A percentile compares a stretch with the other conserved stretches of the same genome.
phyloP scores from a whole-genome alignment of 75 land plant species.

The Pinus tabuliformis region DNA sequence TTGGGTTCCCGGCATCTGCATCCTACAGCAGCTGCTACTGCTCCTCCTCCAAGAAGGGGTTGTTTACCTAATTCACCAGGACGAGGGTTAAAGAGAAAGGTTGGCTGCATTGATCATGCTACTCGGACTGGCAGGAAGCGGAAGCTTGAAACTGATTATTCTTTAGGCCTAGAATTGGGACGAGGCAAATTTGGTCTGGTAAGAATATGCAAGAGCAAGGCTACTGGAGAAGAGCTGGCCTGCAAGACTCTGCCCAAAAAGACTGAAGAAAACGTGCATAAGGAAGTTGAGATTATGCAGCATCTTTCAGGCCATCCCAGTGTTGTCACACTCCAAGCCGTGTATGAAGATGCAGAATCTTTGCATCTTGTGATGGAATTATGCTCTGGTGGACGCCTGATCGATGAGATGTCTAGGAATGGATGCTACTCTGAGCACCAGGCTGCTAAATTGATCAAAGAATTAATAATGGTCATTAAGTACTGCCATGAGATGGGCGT shows the following conservation, averaged over 20 bases:
- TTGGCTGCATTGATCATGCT: conserved; percentile 53
- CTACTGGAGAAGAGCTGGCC: conserved; percentile 59
- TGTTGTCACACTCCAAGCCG: conserved; percentile 72
- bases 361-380: conserved; percentile 92
- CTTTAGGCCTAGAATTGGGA: conserved; percentile 43
- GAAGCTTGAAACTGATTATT: conserved; percentile 46
- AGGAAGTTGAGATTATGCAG: conserved; percentile 95
- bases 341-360: conserved; percentile 69
- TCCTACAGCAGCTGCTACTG: conserved; percentile 37
- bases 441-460: conserved; percentile 67
- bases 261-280: conserved; percentile 64
- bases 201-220: conserved; percentile 36
- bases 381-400: conserved; percentile 74
- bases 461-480: conserved; percentile 54
- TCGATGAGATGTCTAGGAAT: conserved; percentile 58
- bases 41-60: conserved; percentile 27
- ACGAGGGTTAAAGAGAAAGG: conserved; percentile 58
- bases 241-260: conserved; percentile 74
- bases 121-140: conserved; percentile 45
- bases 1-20: neutral
- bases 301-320: conserved; percentile 84
- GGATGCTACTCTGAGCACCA: conserved; percentile 56
- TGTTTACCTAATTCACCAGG: conserved; percentile 24
- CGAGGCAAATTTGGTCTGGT: conserved; percentile 80
- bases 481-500: conserved; percentile 89